Evolutionary conservation across 2,329 filamentous ascomycete species (phyloP), one percentile per base, ranked within the genome.

Genomic region (Albifimbria verrucaria): DNA sequence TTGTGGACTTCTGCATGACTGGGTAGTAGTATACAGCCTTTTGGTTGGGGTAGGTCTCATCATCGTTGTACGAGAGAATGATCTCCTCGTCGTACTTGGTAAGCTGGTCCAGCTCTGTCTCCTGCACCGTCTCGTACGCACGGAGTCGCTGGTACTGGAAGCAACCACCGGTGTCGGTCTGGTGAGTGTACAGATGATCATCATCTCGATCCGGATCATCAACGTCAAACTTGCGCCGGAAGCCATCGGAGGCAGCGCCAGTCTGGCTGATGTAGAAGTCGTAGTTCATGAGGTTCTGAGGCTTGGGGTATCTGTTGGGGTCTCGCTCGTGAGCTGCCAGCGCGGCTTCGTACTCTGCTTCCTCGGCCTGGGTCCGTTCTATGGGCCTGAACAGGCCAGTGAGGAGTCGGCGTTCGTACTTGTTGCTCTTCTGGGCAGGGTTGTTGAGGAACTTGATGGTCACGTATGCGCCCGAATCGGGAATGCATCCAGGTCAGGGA

Each of bases 361-460:
- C 78, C 57, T 85, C 81, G 44, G 77, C 79, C 1, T 78, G 72
- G 15, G 76, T 78, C 53, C 76, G 74, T 50, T 83, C 78, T 55
- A 85, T 77, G 22, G 85, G 85, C 57, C 79, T 78, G 61, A 89
- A 77, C 52, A 89, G 69, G 57, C 81, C 80, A 59, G 77, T 80
- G 46, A 86, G 77, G 23, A 89, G 75, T 36, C 86, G 83, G 48
- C 72, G 74, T 65, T 87, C 83, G 66, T 86, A 88, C 44, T 70
- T 70, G 46, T 62, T 73, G 43, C 64, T 56, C 51, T 76, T 73
- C 10, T 78, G 72, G 24, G 88, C 80, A 3, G 86, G 86, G 64
- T 86, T 86, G 58, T 80, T 83, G 49, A 79, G 78, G 68, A 88
- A 88, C 68, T 88, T 88, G 72, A 88, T 77, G 15, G 85, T 83